Percentiles rank a stretch among this genome's conserved stretches.
phyloP scores from a whole-genome alignment of 257 asterid species.

The Nicotiana undulata region DNA sequence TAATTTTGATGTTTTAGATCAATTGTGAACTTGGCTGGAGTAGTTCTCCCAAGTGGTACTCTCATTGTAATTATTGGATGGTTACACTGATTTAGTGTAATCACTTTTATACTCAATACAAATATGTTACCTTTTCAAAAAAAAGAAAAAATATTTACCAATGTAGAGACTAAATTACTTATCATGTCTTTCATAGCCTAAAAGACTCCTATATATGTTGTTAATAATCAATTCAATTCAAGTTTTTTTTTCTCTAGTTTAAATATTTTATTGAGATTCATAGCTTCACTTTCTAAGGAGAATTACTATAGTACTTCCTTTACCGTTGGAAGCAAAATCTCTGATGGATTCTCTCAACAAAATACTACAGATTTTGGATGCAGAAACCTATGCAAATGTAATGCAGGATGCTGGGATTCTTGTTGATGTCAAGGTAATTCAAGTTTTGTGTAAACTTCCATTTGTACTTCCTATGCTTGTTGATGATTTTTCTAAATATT shows the following conservation, averaged over 20 bases:
- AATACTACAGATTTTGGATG: conserved; percentile 48
- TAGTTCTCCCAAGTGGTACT: too few species aligned
- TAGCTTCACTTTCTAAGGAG: background rate
- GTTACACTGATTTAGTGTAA: too few species aligned
- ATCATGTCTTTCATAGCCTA: too few species aligned
- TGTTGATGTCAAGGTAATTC: conserved; percentile 59
- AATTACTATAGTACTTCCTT: background rate
- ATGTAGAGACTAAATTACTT: too few species aligned
- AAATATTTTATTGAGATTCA: background rate
- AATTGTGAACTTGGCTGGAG: too few species aligned
- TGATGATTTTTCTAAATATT: background rate
- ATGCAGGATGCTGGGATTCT: conserved; percentile 70
- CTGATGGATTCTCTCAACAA: background rate
- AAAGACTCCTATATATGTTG: too few species aligned
- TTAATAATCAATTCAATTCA: background rate
- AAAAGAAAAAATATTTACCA: too few species aligned
- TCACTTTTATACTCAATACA: too few species aligned
- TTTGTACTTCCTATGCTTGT: background rate
- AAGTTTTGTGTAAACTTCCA: background rate
- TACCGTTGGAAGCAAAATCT: background rate
- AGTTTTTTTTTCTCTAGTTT: background rate
- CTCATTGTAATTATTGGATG: too few species aligned
- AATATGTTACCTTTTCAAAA: too few species aligned
- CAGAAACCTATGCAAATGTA: conserved; percentile 61
- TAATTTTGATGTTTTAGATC: too few species aligned